These are phyloP conservation scores for Trametes coccinea DNA, from an alignment of 768 basidiomycete species.

Conservation along the genomic window DNA sequence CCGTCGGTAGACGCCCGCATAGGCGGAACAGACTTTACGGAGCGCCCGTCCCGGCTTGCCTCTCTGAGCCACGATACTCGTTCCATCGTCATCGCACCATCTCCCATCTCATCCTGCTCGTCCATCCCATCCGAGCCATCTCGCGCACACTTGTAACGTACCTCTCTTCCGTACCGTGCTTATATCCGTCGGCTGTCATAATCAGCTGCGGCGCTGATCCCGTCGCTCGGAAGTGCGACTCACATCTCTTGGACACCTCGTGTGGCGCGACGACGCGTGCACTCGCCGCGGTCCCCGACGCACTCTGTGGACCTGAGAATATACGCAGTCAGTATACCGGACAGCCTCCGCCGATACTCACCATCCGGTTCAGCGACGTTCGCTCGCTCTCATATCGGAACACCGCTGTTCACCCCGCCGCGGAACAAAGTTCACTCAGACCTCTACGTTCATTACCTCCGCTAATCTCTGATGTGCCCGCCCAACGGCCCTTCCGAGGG, in stretches of 20 bases:
- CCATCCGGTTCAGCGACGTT: neutral
- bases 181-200: neutral
- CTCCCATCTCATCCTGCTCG: neutral
- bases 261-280: neutral
- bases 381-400: neutral
- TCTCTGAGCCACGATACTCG: neutral
- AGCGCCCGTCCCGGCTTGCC: neutral
- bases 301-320: neutral
- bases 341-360: constrained; percentile 9
- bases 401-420: neutral
- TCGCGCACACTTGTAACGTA: neutral
- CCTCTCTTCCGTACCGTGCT: neutral
- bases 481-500: neutral
- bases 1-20: neutral
- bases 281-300: neutral
- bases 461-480: constrained; percentile 4
- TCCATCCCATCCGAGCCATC: neutral
- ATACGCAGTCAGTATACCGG: neutral
- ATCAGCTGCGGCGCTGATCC: too few species aligned
- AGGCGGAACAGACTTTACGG: neutral
- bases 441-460: neutral
- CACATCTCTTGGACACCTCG: neutral
- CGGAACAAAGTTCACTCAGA: neutral
- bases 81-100: neutral
- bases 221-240: too few species aligned